Evolutionary conservation across 345 rosid genomes (phyloP).

Genomic region (Sonneratia alba): DNA sequence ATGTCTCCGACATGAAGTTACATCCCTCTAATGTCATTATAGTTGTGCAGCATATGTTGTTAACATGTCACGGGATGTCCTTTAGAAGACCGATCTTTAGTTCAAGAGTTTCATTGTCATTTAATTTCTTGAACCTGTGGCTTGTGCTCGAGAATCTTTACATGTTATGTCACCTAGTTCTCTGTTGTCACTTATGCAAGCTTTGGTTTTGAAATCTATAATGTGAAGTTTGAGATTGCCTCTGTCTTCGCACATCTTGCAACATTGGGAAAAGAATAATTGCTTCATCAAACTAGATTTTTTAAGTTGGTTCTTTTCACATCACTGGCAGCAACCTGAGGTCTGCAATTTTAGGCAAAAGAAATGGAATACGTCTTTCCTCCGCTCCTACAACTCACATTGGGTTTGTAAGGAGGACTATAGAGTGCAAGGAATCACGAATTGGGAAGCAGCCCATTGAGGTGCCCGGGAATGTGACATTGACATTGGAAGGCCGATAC

Average conservation of each 20-base stretch:
- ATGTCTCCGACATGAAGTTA: neutral
- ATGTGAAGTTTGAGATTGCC: neutral
- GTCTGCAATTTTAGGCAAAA: constrained; percentile 53
- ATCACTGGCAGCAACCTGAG: constrained; percentile 42
- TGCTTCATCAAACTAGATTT: neutral
- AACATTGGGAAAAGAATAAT: neutral
- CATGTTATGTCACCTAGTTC: neutral
- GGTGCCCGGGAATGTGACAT: constrained; percentile 70
- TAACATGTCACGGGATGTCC: neutral
- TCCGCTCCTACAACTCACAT: constrained; percentile 26
- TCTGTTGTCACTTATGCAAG: neutral
- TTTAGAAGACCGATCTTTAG: neutral
- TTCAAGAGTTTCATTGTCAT: neutral
- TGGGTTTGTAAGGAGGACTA: constrained; percentile 34
- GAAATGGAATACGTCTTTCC: constrained; percentile 25
- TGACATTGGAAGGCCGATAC: constrained; percentile 56
- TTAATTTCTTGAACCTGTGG: neutral
- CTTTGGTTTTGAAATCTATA: neutral
- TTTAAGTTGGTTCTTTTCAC: neutral
- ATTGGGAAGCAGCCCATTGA: constrained; percentile 78
- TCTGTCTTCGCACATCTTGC: neutral
- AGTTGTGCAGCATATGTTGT: neutral
- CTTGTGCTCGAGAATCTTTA: neutral
- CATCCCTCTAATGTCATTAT: no score
- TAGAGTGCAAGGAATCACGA: constrained; percentile 88